These are phyloP conservation scores for Fomitopsis betulina DNA, from an alignment of 1,284 basidiomycete genomes.

Conservation along the genomic window DNA sequence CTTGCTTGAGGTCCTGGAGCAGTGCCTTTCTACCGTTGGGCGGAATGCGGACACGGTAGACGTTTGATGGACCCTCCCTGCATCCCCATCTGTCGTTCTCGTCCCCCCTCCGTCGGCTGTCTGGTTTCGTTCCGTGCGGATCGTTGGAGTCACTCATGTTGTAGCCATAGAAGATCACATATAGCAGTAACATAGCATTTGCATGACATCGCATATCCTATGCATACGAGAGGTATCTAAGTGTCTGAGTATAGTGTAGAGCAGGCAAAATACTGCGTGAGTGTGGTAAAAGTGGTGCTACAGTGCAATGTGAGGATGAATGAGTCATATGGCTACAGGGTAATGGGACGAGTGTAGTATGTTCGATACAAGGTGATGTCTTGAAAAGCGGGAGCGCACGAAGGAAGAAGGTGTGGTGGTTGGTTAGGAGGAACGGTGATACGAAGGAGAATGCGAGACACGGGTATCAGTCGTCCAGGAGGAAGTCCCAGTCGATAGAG, in stretches of 20 bases:
- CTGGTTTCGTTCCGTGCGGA: too few relatives aligned
- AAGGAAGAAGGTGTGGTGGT: constrained; percentile 1
- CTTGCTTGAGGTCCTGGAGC: constrained; percentile 85
- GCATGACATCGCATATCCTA: not conserved
- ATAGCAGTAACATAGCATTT: not conserved
- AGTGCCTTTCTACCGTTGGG: constrained; percentile 52
- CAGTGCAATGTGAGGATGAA: constrained; percentile 8
- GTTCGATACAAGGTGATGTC: constrained; percentile 4
- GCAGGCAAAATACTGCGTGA: not conserved
- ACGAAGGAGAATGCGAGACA: not conserved
- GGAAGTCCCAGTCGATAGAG: constrained; percentile 70
- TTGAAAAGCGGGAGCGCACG: not conserved
- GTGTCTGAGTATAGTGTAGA: not conserved
- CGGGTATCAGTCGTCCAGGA: constrained; percentile 55
- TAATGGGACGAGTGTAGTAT: not conserved
- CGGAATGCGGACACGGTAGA: not conserved
- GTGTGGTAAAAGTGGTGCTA: constrained; percentile 15
- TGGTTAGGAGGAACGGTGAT: constrained; percentile 3
- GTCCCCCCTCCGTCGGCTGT: too few relatives aligned
- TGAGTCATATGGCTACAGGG: not conserved
- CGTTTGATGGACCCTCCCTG: not conserved
- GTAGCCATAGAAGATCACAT: not conserved
- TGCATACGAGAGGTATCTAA: not conserved
- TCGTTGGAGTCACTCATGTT: not conserved
- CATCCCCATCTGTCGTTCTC: not conserved